phyloP scores from a whole-genome alignment of 78 protist genomes.

The Polysphondylium violaceum region DNA sequence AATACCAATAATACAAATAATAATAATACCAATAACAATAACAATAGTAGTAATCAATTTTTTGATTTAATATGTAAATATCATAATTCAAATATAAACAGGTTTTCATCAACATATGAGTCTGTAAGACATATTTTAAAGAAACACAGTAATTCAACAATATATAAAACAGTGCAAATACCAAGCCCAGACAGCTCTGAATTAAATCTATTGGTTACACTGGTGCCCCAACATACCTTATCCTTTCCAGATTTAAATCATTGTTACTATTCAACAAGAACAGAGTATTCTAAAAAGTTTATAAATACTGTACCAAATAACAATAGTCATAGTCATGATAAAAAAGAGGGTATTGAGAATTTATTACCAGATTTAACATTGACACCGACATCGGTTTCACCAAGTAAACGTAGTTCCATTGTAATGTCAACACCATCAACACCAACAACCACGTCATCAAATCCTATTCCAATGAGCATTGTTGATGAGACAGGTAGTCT shows the following conservation, averaged over 20 bases:
- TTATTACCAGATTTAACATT: not conserved
- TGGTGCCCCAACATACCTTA: slow-evolving; percentile 1
- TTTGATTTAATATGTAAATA: slow-evolving; percentile 47
- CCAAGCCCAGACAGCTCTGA: slow-evolving; percentile 4
- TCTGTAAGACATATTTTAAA: not conserved
- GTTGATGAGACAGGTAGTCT: not conserved
- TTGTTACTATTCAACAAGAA: slow-evolving; percentile 19
- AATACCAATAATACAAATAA: not conserved
- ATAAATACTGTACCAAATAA: not conserved
- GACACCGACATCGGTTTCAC: not conserved
- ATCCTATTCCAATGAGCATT: not conserved
- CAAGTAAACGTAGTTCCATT: not conserved
- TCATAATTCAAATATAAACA: not conserved
- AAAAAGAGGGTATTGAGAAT: not conserved
- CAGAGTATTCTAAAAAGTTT: not conserved
- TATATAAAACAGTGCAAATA: slow-evolving; percentile 2
- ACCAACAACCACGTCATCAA: not conserved
- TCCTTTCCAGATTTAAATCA: slow-evolving; percentile 23
- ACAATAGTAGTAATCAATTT: slow-evolving; percentile 6
- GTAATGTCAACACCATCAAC: not conserved
- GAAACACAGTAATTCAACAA: not conserved
- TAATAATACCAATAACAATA: not conserved
- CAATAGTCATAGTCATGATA: not conserved
- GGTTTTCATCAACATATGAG: not conserved
- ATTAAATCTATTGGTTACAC: slow-evolving; percentile 13